Evolutionary conservation across 208 protist species (phyloP).

Genomic region (Vickermania ingenoplastis): DNA sequence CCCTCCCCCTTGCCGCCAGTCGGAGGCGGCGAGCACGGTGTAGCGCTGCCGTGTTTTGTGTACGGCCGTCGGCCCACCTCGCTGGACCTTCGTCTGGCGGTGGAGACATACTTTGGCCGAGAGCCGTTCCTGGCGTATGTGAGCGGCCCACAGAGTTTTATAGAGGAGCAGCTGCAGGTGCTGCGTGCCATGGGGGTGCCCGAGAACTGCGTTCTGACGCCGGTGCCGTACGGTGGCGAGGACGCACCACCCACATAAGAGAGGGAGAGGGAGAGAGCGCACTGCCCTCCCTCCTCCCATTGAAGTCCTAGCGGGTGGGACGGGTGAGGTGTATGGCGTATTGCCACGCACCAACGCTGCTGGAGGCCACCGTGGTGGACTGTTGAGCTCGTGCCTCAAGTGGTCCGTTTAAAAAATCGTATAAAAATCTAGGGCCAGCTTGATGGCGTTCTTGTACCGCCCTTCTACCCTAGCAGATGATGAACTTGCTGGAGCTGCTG

Average conservation of each 20-base stretch:
- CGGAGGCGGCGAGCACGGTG: not conserved
- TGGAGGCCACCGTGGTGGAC: too few species aligned
- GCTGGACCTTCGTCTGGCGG: conserved; percentile 24
- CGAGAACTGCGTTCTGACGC: conserved; percentile 52
- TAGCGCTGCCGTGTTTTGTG: conserved; percentile 1
- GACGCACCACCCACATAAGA: not conserved
- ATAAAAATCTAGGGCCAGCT: too few species aligned
- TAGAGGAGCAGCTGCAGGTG: conserved; percentile 21
- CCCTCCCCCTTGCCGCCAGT: not conserved
- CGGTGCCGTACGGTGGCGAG: conserved; percentile 16
- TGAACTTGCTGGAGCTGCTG: too few species aligned
- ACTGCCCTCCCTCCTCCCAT: too few species aligned
- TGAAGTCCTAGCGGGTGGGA: too few species aligned
- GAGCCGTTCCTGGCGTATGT: conserved; percentile 49
- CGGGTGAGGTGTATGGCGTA: too few species aligned
- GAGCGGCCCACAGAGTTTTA: conserved; percentile 52
- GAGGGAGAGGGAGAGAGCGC: too few species aligned
- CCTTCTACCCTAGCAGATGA: too few species aligned
- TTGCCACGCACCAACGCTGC: too few species aligned
- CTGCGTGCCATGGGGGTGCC: conserved; percentile 39
- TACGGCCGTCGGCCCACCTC: conserved; percentile 19
- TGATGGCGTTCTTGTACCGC: too few species aligned
- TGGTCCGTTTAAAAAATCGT: too few species aligned
- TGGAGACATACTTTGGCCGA: conserved; percentile 23
- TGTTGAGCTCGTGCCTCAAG: too few species aligned